Evolutionary conservation across 257 asterid genomes (phyloP), one percentile per base, ranked within the genome.

Genomic region (Jasminum sambac): DNA sequence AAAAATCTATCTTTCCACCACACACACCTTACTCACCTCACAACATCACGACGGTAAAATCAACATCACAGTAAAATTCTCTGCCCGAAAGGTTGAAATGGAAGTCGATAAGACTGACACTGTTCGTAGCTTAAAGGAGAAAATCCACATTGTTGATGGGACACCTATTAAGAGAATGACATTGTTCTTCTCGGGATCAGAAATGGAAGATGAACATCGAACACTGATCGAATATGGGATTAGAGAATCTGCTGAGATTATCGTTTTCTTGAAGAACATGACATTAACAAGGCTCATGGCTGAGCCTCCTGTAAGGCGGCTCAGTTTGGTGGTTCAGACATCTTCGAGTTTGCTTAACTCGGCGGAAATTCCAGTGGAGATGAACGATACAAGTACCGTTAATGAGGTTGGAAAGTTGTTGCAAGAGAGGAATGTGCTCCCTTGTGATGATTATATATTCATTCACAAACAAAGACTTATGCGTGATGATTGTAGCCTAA

Each of bases 391-490:
- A 66, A 74, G 78, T 23, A 82, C 89, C 0, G 81, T 89, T 0
- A 61, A 24, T 3, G 90, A 87, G 66, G 13, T 91, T 82, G 79
- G 79, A 70, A 73, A 66, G 69, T 21, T 82, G 78, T n/a, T 89
- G 63, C 21, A 87, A 46, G 83, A 55, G 52, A 74, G 80, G 62
- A 82, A 78, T 38, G 64, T 82, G 30, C 71, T 91, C 25, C 95
- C 96, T 2, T 62, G n/a, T 11, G 96, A 91, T 76, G 97, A 87
- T 6, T 91, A 91, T 72, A 87, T 91, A 71, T 85, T 89, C 48
- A 84, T 89, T 59, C 97, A 91, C 23, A 89, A 86, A 50, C 97
- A 91, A 77, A 83, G 96, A 75, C 84, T 91, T 7, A 89, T 89
- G 97, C 67, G 87, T 0, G 92, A 80, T 3, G 81, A 62, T 61